phyloP scores from a whole-genome alignment of 2,329 filamentous ascomycete genomes.

The Metarhizium anisopliae region DNA sequence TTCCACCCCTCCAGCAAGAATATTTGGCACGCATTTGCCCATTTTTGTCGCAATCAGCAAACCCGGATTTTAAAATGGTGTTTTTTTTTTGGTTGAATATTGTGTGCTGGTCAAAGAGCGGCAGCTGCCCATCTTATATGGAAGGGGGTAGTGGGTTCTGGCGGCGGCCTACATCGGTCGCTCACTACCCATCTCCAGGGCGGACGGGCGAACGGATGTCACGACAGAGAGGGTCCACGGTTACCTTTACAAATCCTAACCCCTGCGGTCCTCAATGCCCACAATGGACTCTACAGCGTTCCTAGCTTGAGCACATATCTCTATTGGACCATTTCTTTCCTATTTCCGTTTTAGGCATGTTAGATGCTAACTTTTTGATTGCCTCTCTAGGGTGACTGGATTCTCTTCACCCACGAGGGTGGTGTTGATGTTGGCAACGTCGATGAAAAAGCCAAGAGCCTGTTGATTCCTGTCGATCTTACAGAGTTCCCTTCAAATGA shows the following conservation, averaged over 20 bases:
- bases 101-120: background rate
- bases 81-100: background rate
- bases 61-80: background rate
- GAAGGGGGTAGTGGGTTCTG: conserved; percentile 1
- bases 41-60: background rate
- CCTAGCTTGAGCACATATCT: background rate
- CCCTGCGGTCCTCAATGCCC: conserved; percentile 1
- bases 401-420: conserved; percentile 98
- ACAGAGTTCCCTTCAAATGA: conserved; percentile 92
- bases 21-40: background rate
- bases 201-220: conserved; percentile 30
- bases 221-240: conserved; percentile 20
- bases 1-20: background rate
- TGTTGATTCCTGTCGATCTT: conserved; percentile 93
- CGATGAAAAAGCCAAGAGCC: conserved; percentile 97
- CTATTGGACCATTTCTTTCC: background rate
- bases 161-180: conserved; percentile 2
- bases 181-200: background rate
- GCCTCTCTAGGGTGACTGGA: conserved; percentile 80
- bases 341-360: background rate
- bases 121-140: conserved; percentile 8
- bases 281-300: background rate
- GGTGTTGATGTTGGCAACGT: conserved; percentile 99
- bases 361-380: conserved; percentile 13
- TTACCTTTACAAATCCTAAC: conserved; percentile 1